A percentile compares a stretch with the other conserved stretches of the same genome.
Conservation (phyloP, 2,329 filamentous ascomycete genomes). For the Lasiodiplodia gonubiensis region DNA sequence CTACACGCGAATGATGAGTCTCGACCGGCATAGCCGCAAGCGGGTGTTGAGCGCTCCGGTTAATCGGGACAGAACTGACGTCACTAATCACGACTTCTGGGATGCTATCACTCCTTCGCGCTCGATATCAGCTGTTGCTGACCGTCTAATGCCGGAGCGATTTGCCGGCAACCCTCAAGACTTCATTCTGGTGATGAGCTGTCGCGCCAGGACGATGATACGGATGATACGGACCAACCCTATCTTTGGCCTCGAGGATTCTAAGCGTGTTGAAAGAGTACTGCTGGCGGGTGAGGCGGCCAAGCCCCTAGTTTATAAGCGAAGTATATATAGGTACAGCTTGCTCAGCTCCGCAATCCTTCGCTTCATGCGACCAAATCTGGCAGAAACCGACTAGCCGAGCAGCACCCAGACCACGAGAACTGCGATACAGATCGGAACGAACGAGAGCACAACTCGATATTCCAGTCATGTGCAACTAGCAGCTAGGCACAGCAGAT, state of each 20-base stretch:
- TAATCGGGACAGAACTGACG: not conserved
- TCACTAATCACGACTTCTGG: not conserved
- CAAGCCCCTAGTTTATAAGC: constrained; percentile 9
- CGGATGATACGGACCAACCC: not conserved
- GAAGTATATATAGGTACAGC: constrained; percentile 9
- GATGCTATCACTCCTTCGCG: not conserved
- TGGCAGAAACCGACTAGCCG: constrained; percentile 11
- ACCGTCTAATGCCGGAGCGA: not conserved
- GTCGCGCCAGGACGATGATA: not conserved
- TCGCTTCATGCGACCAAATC: constrained; percentile 11
- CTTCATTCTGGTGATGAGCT: not conserved
- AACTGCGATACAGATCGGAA: not conserved
- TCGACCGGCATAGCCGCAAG: not conserved
- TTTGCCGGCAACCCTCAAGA: not conserved
- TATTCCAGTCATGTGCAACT: not conserved
- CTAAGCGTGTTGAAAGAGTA: not conserved
- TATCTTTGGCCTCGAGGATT: not conserved
- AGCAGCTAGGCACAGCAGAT: not conserved
- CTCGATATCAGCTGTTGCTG: not conserved
- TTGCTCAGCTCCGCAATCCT: constrained; percentile 12
- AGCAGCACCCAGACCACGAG: constrained; percentile 5
- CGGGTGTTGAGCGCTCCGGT: not conserved
- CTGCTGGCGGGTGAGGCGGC: not conserved
- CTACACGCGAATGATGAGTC: not conserved
- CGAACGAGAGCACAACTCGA: not conserved